Evolutionary conservation across 257 asterid species (phyloP).

Genomic region (Solanum gandarillasii): DNA sequence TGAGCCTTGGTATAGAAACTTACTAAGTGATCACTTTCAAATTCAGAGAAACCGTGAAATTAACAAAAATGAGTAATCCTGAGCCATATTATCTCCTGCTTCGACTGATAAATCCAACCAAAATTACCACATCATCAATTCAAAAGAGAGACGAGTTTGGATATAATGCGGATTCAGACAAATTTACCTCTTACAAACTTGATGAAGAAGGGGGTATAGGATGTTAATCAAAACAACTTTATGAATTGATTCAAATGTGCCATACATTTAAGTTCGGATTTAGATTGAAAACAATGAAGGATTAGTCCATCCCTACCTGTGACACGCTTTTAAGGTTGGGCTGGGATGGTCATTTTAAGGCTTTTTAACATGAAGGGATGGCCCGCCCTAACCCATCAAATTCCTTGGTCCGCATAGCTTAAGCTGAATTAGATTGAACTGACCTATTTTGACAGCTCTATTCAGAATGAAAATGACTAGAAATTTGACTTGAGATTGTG

Average conservation of each 20-base stretch:
- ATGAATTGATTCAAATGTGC: not conserved
- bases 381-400: not conserved
- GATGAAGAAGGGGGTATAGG: too few relatives aligned
- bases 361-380: not conserved
- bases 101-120: not conserved
- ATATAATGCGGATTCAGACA: too few relatives aligned
- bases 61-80: too few relatives aligned
- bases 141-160: too few relatives aligned
- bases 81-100: not conserved
- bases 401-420: not conserved
- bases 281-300: not conserved
- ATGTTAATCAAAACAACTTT: not conserved
- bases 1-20: too few relatives aligned
- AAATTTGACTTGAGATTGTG: too few relatives aligned
- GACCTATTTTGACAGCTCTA: not conserved
- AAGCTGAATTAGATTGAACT: not conserved
- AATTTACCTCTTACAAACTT: too few relatives aligned
- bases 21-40: too few relatives aligned
- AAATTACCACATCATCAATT: not conserved
- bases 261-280: not conserved
- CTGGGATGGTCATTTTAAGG: not conserved
- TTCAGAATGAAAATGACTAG: not conserved
- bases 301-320: not conserved
- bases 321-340: not conserved
- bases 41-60: too few relatives aligned